Conservation (phyloP, 2,329 filamentous ascomycete species). For the Annulohypoxylon truncatum region DNA sequence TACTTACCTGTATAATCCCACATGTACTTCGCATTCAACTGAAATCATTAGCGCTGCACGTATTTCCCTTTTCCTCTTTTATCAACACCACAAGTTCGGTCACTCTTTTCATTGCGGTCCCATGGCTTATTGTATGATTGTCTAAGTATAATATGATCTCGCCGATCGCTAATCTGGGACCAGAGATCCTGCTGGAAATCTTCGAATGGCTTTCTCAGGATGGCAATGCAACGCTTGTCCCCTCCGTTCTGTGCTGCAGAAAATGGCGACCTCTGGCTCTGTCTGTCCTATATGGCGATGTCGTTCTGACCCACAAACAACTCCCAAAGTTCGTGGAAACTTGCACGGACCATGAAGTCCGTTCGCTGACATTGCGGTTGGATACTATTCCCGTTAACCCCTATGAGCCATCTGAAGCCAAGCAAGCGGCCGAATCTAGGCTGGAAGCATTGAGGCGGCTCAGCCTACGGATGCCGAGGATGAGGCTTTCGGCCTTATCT, state of each 20-base stretch:
- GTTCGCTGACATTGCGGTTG: conserved; percentile 15
- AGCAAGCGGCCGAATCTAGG: neutral
- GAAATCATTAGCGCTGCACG: no score
- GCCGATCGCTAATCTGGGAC: conserved; percentile 15
- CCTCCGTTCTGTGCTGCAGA: conserved; percentile 14
- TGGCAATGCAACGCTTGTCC: conserved; percentile 10
- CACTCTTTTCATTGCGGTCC: neutral
- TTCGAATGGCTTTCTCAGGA: conserved; percentile 19
- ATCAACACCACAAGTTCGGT: neutral
- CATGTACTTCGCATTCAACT: no score
- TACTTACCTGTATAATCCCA: no score
- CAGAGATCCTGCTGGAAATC: conserved; percentile 15
- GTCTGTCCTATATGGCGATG: conserved; percentile 25
- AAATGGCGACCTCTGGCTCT: conserved; percentile 17
- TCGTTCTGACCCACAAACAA: conserved; percentile 6
- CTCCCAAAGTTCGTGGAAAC: conserved; percentile 14
- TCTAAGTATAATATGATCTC: conserved; percentile 1
- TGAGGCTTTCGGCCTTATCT: conserved; percentile 6
- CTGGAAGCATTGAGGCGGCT: conserved; percentile 12
- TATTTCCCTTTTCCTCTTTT: no score
- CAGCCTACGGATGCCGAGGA: neutral
- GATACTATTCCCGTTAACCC: conserved; percentile 8
- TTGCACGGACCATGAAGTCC: conserved; percentile 4
- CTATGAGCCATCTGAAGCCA: neutral
- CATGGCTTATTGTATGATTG: neutral